Base-by-base conservation (phyloP, 306 rosid genomes). In the Rosa multiflora region DNA sequence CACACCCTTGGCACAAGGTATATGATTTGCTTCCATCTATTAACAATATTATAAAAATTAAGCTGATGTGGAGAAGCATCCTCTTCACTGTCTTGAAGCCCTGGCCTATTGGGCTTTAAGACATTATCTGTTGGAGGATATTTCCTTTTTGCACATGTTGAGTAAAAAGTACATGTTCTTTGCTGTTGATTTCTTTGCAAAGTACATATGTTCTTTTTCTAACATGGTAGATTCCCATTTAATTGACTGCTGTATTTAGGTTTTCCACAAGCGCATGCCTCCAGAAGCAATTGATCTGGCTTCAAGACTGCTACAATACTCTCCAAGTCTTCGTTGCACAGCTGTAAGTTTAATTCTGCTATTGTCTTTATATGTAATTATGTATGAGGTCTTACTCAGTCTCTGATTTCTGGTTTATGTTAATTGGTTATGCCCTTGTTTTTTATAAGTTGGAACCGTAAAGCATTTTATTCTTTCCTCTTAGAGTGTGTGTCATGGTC, bases 1-100 rank as follows among this genome's bases (percentile, higher is more conserved):
- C 98, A 8, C 94, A 91, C 80, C 99, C 99, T 64, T 95, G 97
- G 99, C 97, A 94, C 91, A 94, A 94, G 99, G 99, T 91, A 59
- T 82, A 79, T 39, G 6, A 62, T 78, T 37, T 78, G 53, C 29
- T 78, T 70, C 79, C 67, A 68, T 83, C 74, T 77, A 7, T 67
- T 40, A 62, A 3, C 43, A 46, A 42, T 17, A 76, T 74, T 73
- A 70, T 52, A 47, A 43, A 23, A 32, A 37, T 74, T 35, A 77
- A 58, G 73, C 67, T 78, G 69, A 71, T 48, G 21, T 6, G 15
- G 67, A 21, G 56, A 15, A 66, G 20, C 8, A 43, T 71, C 26
- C n/a, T 79, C 49, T 59, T 63, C 40, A 20, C 32, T 78, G 76
- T 52, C 43, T 37, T 56, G 23, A 6, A 58, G 40, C n/a, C 64